Percentiles rank a stretch among this genome's conserved stretches.
phyloP scores from a whole-genome alignment of 768 basidiomycete species.

The Tulasnella sp. region DNA sequence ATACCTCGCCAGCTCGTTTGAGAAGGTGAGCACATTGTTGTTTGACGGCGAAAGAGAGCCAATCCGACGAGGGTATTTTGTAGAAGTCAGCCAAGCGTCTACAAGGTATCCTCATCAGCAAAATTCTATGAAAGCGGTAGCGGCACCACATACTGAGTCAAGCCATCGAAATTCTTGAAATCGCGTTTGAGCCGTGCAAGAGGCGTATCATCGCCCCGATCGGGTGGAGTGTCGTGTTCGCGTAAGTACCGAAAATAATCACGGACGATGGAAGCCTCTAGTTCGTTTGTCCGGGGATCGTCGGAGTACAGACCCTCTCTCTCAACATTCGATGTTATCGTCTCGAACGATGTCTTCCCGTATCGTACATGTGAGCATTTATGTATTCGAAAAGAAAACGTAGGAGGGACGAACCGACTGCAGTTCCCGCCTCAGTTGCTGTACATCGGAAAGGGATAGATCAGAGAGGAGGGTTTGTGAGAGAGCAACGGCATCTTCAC shows the following conservation, averaged over 20 bases:
- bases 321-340: not conserved
- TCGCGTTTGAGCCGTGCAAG: not conserved
- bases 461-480: not conserved
- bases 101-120: not conserved
- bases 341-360: not conserved
- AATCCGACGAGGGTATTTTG: not conserved
- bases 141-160: not conserved
- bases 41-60: conserved; percentile 2
- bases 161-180: conserved; percentile 1
- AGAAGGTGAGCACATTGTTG: not conserved
- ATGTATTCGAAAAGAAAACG: not conserved
- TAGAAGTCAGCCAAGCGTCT: not conserved
- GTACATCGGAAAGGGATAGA: not conserved
- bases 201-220: conserved; percentile 1
- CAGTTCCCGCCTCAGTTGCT: not conserved
- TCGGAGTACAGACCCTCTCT: not conserved
- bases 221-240: conserved; percentile 1
- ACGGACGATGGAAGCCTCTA: not conserved
- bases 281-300: not conserved
- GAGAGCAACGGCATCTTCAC: not conserved
- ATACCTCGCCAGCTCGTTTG: not conserved
- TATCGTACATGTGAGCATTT: not conserved
- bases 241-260: conserved; percentile 7
- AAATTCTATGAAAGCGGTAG: not conserved
- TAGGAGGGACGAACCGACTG: not conserved